Evolutionary conservation across 2,329 filamentous ascomycete genomes (phyloP).

Genomic region (Mariannaea sp.): DNA sequence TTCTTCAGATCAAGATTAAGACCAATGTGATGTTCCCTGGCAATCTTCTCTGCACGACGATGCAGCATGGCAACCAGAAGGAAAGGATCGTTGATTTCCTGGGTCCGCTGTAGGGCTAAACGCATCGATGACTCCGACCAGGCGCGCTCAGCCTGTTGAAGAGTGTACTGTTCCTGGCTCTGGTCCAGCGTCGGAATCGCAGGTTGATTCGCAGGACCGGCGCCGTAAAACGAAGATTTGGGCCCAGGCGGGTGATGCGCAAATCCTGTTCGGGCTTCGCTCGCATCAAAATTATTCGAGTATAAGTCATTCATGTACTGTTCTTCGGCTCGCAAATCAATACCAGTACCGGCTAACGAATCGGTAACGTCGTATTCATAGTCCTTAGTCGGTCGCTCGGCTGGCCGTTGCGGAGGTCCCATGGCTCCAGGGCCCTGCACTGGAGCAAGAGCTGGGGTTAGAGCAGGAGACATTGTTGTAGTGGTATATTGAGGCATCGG

Average conservation of each 20-base stretch:
- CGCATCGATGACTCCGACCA: constrained; percentile 69
- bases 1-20: constrained; percentile 62
- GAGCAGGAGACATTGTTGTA: constrained; percentile 27
- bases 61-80: constrained; percentile 66
- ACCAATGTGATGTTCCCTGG: constrained; percentile 60
- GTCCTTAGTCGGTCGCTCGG: constrained; percentile 66
- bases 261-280: constrained; percentile 57
- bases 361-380: constrained; percentile 78
- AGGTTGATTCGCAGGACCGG: constrained; percentile 69
- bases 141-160: constrained; percentile 67
- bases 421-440: constrained; percentile 46
- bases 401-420: constrained; percentile 64
- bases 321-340: constrained; percentile 86
- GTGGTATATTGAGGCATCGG: constrained; percentile 35
- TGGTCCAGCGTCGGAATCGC: constrained; percentile 50
- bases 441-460: constrained; percentile 32
- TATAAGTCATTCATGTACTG: constrained; percentile 75
- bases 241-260: constrained; percentile 57
- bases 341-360: constrained; percentile 80
- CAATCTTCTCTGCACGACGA: constrained; percentile 62
- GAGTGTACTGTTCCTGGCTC: constrained; percentile 67
- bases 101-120: constrained; percentile 63
- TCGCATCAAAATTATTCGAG: constrained; percentile 53
- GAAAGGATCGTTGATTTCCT: constrained; percentile 76
- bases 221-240: constrained; percentile 65